These are phyloP conservation scores for Salvia rosmarinus DNA, from an alignment of 257 asterid species.

Conservation along the genomic window DNA sequence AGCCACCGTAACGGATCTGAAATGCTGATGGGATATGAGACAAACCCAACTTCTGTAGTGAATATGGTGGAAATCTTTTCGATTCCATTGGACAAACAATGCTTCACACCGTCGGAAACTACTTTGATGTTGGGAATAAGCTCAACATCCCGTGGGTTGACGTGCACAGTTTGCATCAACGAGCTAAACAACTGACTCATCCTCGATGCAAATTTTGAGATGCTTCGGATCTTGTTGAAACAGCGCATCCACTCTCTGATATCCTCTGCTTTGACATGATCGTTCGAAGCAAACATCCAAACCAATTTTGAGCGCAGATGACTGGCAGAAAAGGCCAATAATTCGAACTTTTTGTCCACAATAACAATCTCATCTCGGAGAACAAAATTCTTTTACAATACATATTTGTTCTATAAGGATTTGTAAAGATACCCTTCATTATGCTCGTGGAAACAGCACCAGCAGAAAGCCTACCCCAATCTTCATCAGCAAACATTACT, in stretches of 20 bases:
- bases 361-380: constrained; percentile 76
- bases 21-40: constrained; percentile 77
- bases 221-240: constrained; percentile 71
- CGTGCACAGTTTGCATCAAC: constrained; percentile 67
- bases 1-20: constrained; percentile 95
- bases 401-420: constrained; percentile 63
- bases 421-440: constrained; percentile 66
- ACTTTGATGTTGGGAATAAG: constrained; percentile 74
- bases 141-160: constrained; percentile 54
- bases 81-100: constrained; percentile 94
- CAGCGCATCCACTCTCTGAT: constrained; percentile 97
- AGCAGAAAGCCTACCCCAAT: constrained; percentile 77
- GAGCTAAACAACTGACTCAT: constrained; percentile 97
- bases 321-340: constrained; percentile 93
- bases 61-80: constrained; percentile 75
- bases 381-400: constrained; percentile 61
- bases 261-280: constrained; percentile 61
- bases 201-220: constrained; percentile 92
- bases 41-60: constrained; percentile 65
- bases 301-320: constrained; percentile 84
- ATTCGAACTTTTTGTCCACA: constrained; percentile 72
- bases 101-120: constrained; percentile 61
- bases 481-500: constrained; percentile 95
- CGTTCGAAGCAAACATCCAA: constrained; percentile 98
- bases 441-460: constrained; percentile 52